phyloP scores from a whole-genome alignment of 257 asterid genomes.

The Anisodus acutangulus region DNA sequence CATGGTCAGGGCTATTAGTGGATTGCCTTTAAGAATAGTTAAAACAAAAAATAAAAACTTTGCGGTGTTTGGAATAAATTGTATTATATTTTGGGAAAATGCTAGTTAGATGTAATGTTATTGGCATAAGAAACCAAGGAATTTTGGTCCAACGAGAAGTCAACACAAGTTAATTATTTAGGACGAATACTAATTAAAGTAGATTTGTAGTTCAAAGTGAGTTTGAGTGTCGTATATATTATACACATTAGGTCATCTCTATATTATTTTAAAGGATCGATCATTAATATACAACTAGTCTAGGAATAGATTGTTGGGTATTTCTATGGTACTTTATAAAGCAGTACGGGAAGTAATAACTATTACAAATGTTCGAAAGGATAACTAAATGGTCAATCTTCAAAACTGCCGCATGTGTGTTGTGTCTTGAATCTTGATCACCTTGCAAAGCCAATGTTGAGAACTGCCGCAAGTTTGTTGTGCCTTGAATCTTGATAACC shows the following conservation, averaged over 20 bases:
- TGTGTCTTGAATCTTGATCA: too few species aligned
- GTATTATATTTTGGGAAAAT: constrained; percentile 33
- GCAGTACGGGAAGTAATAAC: too few species aligned
- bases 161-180: constrained; percentile 46
- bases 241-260: constrained; percentile 36
- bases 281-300: not conserved
- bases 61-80: constrained; percentile 41
- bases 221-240: constrained; percentile 15
- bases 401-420: too few species aligned
- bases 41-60: too few species aligned
- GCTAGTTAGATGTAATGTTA: constrained; percentile 35
- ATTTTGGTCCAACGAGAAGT: constrained; percentile 37
- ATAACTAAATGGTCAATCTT: too few species aligned
- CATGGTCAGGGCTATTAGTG: constrained; percentile 20
- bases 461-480: too few species aligned
- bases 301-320: too few species aligned
- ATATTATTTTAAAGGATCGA: not conserved
- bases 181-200: constrained; percentile 25
- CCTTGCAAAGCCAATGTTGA: too few species aligned
- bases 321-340: too few species aligned
- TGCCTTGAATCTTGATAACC: too few species aligned
- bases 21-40: too few species aligned
- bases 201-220: constrained; percentile 27
- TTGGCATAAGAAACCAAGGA: constrained; percentile 21
- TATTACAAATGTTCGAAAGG: too few species aligned